phyloP scores from a whole-genome alignment of 441 rosid species.

The Erodium texanum region DNA sequence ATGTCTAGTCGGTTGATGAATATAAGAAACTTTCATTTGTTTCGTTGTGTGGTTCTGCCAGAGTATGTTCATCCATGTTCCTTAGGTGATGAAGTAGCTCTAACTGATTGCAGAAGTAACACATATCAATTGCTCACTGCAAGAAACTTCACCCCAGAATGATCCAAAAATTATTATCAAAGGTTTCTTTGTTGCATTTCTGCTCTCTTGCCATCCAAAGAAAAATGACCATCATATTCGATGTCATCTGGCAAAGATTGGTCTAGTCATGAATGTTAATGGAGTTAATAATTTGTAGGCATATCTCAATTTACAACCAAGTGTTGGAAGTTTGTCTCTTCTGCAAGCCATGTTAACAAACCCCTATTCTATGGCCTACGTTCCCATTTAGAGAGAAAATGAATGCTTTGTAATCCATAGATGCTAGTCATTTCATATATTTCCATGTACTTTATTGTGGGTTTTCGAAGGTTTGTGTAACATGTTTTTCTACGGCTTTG shows the following conservation, averaged over 20 bases:
- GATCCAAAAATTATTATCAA: neutral
- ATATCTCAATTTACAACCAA: neutral
- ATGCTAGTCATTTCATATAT: neutral
- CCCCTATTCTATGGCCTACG: neutral
- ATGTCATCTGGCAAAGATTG: neutral
- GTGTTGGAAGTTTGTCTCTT: neutral
- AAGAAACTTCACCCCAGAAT: neutral
- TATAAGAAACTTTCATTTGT: neutral
- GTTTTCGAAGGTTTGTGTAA: neutral
- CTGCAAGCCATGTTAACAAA: neutral
- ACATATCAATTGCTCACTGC: slow-evolving; percentile 1
- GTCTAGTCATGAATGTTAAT: neutral
- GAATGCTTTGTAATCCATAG: neutral
- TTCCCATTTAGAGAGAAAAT: neutral
- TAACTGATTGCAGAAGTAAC: neutral
- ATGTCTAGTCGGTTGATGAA: neutral
- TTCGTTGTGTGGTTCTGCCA: too few species aligned
- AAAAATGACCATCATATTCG: neutral
- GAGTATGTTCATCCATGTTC: too few species aligned
- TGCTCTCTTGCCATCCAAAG: neutral
- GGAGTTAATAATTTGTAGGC: neutral
- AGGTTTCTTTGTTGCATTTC: neutral
- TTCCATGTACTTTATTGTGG: neutral
- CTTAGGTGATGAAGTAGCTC: too few species aligned
- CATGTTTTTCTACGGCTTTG: neutral